These are phyloP conservation scores for Peterozyma xylosa DNA, from an alignment of 805 yeast species.

Conservation along the genomic window DNA sequence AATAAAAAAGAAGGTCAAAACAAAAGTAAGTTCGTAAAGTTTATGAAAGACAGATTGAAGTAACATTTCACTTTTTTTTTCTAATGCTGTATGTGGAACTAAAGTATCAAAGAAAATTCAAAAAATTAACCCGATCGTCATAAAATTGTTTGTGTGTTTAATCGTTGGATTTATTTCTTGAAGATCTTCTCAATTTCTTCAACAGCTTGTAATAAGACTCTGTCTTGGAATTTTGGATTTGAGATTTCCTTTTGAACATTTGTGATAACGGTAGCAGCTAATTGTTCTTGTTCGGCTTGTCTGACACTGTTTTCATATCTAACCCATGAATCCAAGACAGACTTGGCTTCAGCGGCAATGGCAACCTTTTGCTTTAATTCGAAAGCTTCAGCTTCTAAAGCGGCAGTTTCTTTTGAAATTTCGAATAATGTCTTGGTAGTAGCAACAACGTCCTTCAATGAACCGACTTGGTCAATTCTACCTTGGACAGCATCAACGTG, in stretches of 20 bases:
- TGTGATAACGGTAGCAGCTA: slow-evolving; percentile 76
- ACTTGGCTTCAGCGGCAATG: slow-evolving; percentile 83
- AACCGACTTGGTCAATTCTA: slow-evolving; percentile 82
- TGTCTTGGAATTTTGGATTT: slow-evolving; percentile 90
- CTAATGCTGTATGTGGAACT: slow-evolving; percentile 4
- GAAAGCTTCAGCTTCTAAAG: slow-evolving; percentile 89
- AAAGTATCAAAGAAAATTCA: slow-evolving; percentile 1
- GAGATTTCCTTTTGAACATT: slow-evolving; percentile 81
- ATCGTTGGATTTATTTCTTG: slow-evolving; percentile 18
- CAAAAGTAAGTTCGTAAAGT: slow-evolving; percentile 14
- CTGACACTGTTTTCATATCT: slow-evolving; percentile 96
- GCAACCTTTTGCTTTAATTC: slow-evolving; percentile 89
- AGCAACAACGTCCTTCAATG: slow-evolving; percentile 84
- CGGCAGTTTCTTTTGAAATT: slow-evolving; percentile 93
- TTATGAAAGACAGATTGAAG: slow-evolving; percentile 10
- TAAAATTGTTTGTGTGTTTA: too few relatives aligned
- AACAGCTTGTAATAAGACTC: slow-evolving; percentile 83
- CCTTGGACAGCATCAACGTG: slow-evolving; percentile 91
- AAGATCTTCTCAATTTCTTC: slow-evolving; percentile 87
- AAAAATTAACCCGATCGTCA: too few relatives aligned
- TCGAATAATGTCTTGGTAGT: slow-evolving; percentile 90
- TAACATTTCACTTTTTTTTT: slow-evolving; percentile 1
- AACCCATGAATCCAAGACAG: slow-evolving; percentile 97
- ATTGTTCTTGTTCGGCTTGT: slow-evolving; percentile 91
- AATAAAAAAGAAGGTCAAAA: slow-evolving; percentile 9